Percentiles rank a stretch among this genome's conserved stretches.
These are phyloP conservation scores for Glaciozyma martinii DNA, from an alignment of 768 basidiomycete species.

Conservation along the genomic window DNA sequence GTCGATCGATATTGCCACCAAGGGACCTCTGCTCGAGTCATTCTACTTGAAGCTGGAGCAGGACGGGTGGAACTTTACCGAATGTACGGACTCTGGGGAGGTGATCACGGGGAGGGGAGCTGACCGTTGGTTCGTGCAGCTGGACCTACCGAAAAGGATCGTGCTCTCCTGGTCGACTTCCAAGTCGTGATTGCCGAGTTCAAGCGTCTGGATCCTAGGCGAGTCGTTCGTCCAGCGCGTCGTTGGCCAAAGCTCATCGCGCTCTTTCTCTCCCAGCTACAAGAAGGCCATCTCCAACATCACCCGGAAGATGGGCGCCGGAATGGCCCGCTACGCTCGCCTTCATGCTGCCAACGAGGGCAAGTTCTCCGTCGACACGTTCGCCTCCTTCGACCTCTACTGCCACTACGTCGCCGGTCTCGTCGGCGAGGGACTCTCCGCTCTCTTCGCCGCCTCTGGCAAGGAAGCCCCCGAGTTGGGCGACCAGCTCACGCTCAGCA, in stretches of 20 bases:
- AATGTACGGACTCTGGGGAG: conserved; percentile 34
- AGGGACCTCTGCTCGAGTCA: conserved; percentile 71
- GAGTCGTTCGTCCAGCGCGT: conserved; percentile 5
- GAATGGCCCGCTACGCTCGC: conserved; percentile 91
- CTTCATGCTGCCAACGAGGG: conserved; percentile 56
- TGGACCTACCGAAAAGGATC: conserved; percentile 81
- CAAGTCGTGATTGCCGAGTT: conserved; percentile 71
- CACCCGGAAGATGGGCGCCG: conserved; percentile 72
- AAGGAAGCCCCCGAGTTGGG: conserved; percentile 47
- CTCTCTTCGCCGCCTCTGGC: conserved; percentile 28
- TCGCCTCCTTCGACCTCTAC: conserved; percentile 89
- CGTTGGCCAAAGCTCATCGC: not conserved
- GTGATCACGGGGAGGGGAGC: too few species aligned
- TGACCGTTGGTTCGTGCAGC: conserved; percentile 34
- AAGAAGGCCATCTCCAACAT: conserved; percentile 74
- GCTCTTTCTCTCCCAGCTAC: conserved; percentile 42
- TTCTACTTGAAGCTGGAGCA: conserved; percentile 72
- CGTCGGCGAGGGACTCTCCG: conserved; percentile 51
- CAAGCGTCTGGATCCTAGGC: conserved; percentile 58
- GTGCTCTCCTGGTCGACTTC: conserved; percentile 74
- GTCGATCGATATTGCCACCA: conserved; percentile 76
- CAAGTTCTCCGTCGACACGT: conserved; percentile 59
- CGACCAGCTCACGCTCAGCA: conserved; percentile 74
- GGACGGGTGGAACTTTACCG: conserved; percentile 78
- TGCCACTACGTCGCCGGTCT: conserved; percentile 98